Evolutionary conservation across 2,329 filamentous ascomycete species (phyloP), one percentile per base, ranked within the genome.

Genomic region (Biscogniauxia mediterranea): DNA sequence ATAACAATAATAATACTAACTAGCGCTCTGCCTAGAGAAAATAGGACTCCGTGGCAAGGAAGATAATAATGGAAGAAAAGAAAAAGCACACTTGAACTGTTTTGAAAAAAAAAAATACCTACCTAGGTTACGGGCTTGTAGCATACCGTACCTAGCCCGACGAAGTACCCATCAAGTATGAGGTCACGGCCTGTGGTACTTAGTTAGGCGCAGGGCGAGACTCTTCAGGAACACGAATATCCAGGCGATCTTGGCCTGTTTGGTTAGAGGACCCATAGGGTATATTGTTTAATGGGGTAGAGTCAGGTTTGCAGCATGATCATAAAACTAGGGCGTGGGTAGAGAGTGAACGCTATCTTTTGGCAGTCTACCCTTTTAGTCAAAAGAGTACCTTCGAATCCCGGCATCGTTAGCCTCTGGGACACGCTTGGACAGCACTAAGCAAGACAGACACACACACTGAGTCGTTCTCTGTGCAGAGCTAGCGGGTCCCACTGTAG

Each of bases 181-280:
- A 65, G 59, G 57, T 66, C 66, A 68, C 64, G 62, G 58, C 63
- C 58, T 65, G 50, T 59, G 57, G 54, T 52, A 46, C n/a, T 49
- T 20, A 55, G 54, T 20, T 42, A n/a, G 58, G 61, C 32, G 58
- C 32, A 58, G 62, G 58, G 59, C 60, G 64, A 64, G 65, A 66
- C 61, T 61, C 56, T 58, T 60, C 64, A 64, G 64, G 64, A 64
- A 64, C 66, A 61, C 61, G 60, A 65, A 59, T 67, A 62, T 64
- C 62, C 60, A 61, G 38, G 6, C 38, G 38, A 46, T 46, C 38
- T 46, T 46, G 38, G 38, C 38, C 38, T 2, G 38, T 46, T 58
- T 58, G 54, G 53, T 61, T 52, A 42, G 38, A 60, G 58, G 61
- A n/a, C 58, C 63, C 63, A 64, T 65, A 65, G 58, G 59, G 38